Percentiles rank a stretch among this genome's conserved stretches.
Evolutionary conservation across 768 basidiomycete species (phyloP).

Genomic region (Cyclocybe cylindracea): DNA sequence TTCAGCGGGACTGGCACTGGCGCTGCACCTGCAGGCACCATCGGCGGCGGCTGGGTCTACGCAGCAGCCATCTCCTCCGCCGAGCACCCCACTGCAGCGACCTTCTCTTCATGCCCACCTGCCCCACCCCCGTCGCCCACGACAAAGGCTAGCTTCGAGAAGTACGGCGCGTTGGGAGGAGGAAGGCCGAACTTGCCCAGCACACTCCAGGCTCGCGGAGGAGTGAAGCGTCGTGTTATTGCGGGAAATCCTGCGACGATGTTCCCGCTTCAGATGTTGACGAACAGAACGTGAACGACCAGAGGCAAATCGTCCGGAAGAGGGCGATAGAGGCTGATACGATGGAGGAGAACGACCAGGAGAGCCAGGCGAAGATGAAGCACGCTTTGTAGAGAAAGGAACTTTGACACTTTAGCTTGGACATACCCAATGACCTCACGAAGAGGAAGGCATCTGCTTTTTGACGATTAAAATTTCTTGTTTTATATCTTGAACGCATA

Average conservation of each 20-base stretch:
- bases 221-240: slow-evolving; percentile 16
- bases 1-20: too few relatives aligned
- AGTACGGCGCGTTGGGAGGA: not conserved
- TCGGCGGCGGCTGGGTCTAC: slow-evolving; percentile 47
- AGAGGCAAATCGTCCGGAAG: slow-evolving; percentile 12
- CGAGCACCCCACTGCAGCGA: slow-evolving; percentile 24
- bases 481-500: not conserved
- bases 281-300: slow-evolving; percentile 1
- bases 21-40: slow-evolving; percentile 9
- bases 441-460: not conserved
- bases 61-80: slow-evolving; percentile 46
- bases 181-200: slow-evolving; percentile 5
- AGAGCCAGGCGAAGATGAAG: slow-evolving; percentile 4
- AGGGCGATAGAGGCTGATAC: not conserved
- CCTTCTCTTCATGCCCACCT: slow-evolving; percentile 13
- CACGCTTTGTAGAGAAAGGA: not conserved
- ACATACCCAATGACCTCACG: too few relatives aligned
- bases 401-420: too few relatives aligned
- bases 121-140: slow-evolving; percentile 17
- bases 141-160: not conserved
- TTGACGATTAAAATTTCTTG: not conserved
- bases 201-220: not conserved
- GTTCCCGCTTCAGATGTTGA: slow-evolving; percentile 15
- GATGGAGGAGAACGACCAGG: slow-evolving; percentile 2
- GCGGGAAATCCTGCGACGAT: slow-evolving; percentile 7